Conservation (phyloP, 129 eudicot genomes). For the Tagetes erecta region DNA sequence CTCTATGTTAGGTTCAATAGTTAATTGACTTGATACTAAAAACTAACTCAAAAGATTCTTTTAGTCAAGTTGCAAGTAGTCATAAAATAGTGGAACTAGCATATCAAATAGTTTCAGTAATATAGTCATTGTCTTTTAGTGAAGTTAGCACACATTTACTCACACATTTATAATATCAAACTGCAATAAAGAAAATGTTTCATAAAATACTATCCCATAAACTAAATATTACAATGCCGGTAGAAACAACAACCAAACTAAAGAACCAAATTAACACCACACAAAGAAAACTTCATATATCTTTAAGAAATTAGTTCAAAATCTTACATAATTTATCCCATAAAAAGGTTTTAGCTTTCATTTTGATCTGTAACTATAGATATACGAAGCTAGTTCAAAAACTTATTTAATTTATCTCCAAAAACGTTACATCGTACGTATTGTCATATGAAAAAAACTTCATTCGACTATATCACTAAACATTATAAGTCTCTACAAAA, state of each 20-base stretch:
- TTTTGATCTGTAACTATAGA: background rate
- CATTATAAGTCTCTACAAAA: too few species aligned
- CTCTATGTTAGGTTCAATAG: background rate
- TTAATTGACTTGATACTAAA: conserved; percentile 4
- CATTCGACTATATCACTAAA: background rate
- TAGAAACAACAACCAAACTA: background rate
- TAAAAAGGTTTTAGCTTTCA: background rate
- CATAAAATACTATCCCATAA: background rate
- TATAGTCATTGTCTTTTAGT: background rate
- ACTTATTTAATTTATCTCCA: background rate
- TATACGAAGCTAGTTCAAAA: background rate
- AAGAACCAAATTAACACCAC: background rate
- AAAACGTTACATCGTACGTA: background rate
- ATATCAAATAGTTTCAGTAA: background rate
- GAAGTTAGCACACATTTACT: background rate
- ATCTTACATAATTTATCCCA: too few species aligned
- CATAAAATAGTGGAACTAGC: background rate
- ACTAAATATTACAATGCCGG: background rate
- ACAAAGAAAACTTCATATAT: background rate
- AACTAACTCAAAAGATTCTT: background rate
- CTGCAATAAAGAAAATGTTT: background rate
- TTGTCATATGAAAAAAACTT: background rate
- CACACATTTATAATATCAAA: background rate
- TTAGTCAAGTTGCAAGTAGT: background rate
- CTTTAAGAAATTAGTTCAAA: too few species aligned